Evolutionary conservation across 1,284 basidiomycete genomes (phyloP).

Genomic region (Phylloboletellus chloephorus): DNA sequence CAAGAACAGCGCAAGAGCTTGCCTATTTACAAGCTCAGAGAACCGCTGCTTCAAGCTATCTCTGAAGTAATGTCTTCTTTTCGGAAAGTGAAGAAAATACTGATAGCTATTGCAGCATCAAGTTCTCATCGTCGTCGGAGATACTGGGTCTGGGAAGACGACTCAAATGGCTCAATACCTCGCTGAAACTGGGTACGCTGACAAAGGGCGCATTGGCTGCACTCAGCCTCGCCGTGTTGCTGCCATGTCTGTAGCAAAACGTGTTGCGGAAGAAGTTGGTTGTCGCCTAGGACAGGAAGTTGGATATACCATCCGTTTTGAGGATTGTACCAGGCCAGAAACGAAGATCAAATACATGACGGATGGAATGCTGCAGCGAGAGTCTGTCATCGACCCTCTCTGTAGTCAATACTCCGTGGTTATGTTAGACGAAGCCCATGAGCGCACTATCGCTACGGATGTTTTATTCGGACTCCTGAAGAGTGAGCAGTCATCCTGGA

Average conservation of each 20-base stretch:
- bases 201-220: constrained; percentile 88
- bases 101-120: constrained; percentile 66
- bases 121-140: constrained; percentile 91
- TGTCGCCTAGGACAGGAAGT: constrained; percentile 96
- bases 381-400: constrained; percentile 93
- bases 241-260: constrained; percentile 98
- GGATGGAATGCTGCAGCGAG: constrained; percentile 97
- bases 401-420: constrained; percentile 90
- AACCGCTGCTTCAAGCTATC: constrained; percentile 88
- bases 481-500: constrained; percentile 52
- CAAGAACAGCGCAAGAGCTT: constrained; percentile 89
- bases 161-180: constrained; percentile 94
- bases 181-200: constrained; percentile 84
- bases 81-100: constrained; percentile 4
- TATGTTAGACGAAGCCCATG: constrained; percentile 99
- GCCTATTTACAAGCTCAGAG: constrained; percentile 95
- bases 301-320: constrained; percentile 98
- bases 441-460: constrained; percentile 96
- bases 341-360: constrained; percentile 99
- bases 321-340: constrained; percentile 96
- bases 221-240: constrained; percentile 98
- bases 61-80: constrained; percentile 57
- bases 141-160: constrained; percentile 92
- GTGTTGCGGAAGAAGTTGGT: constrained; percentile 96
- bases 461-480: constrained; percentile 95